phyloP scores from a whole-genome alignment of 1,139 yeast species.

The Geotrichum citri-aurantii region DNA sequence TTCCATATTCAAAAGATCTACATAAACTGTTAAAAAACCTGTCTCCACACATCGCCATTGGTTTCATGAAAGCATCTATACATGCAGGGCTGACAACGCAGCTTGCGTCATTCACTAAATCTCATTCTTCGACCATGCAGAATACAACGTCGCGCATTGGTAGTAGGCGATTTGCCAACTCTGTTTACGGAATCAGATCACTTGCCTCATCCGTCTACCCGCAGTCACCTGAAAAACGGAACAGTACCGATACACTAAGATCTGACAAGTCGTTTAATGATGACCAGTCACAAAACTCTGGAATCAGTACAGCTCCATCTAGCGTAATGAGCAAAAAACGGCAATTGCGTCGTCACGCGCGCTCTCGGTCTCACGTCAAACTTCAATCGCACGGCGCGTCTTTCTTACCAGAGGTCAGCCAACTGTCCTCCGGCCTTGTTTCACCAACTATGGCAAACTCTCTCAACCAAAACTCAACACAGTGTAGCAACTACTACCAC shows the following conservation, averaged over 20 bases:
- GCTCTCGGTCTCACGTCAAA: conserved; percentile 5
- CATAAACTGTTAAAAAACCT: conserved; percentile 26
- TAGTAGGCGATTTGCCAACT: conserved; percentile 1
- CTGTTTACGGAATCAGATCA: conserved; percentile 5
- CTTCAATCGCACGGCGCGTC: conserved; percentile 26
- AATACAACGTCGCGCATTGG: conserved; percentile 1
- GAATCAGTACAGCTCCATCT: neutral
- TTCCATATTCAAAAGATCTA: conserved; percentile 33
- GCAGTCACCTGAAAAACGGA: conserved; percentile 9
- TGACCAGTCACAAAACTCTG: neutral
- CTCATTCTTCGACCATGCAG: conserved; percentile 1
- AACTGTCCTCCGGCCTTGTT: conserved; percentile 1
- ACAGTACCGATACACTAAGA: conserved; percentile 1
- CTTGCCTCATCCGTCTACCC: neutral
- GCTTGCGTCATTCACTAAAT: conserved; percentile 14
- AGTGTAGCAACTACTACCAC: conserved; percentile 14
- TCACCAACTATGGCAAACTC: neutral
- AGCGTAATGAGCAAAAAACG: neutral
- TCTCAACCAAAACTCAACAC: neutral
- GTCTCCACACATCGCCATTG: conserved; percentile 34
- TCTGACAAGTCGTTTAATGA: conserved; percentile 1
- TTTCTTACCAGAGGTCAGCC: conserved; percentile 22
- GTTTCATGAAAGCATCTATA: conserved; percentile 32
- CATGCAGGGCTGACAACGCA: conserved; percentile 29
- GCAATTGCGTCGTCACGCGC: neutral